Evolutionary conservation across 2,329 filamentous ascomycete genomes (phyloP).

Genomic region (Elsinoe batatas): DNA sequence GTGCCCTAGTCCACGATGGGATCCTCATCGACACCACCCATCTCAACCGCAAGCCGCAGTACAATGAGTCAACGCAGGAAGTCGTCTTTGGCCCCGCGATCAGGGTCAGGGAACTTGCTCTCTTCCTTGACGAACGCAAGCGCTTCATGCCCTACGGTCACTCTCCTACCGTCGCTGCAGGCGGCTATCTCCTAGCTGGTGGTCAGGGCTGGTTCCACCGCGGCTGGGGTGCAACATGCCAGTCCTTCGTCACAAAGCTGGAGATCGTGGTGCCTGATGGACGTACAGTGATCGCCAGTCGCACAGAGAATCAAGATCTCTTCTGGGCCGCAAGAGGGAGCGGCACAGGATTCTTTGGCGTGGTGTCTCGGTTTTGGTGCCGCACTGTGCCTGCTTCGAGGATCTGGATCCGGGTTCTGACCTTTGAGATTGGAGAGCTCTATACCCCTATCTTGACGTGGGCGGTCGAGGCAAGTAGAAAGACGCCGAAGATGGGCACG

Average conservation of each 20-base stretch:
- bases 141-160: background rate
- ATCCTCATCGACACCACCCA: constrained; percentile 1
- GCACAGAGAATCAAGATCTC: constrained; percentile 37
- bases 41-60: background rate
- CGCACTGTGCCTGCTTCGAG: background rate
- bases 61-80: background rate
- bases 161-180: background rate
- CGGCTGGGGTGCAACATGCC: background rate
- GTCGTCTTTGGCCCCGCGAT: background rate
- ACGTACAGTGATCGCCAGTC: constrained; percentile 38
- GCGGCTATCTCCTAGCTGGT: background rate
- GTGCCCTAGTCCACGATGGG: background rate
- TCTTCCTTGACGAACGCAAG: background rate
- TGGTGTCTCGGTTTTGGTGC: constrained; percentile 15
- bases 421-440: background rate
- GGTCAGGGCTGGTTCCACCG: background rate
- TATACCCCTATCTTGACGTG: background rate
- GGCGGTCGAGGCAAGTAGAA: background rate
- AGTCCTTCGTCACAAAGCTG: background rate
- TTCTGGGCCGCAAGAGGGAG: constrained; percentile 44
- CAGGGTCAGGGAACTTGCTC: background rate
- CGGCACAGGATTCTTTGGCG: constrained; percentile 38
- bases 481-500: background rate
- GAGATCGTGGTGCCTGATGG: constrained; percentile 46
- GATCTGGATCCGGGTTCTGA: background rate